Percentiles rank a stretch among this genome's conserved stretches.
phyloP scores from a whole-genome alignment of 1,284 basidiomycete genomes.

The Cryptococcus sp. region DNA sequence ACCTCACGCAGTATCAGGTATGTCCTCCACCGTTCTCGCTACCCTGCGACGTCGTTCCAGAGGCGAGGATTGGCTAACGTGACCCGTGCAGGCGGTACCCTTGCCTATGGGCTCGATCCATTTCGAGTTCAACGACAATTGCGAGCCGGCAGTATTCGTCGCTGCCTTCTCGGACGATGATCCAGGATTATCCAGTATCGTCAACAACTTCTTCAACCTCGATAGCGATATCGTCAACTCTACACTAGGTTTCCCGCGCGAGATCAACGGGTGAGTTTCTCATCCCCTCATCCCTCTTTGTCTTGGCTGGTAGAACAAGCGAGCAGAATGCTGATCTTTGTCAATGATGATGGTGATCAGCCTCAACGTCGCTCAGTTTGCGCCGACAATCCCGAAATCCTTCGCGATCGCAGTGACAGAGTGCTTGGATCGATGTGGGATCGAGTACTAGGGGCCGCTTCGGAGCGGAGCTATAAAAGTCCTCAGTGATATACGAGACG shows the following conservation, averaged over 20 bases:
- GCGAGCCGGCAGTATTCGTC: conserved; percentile 10
- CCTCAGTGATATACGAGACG: background rate
- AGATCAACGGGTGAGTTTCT: conserved; percentile 1
- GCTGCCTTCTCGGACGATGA: conserved; percentile 11
- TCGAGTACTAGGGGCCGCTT: background rate
- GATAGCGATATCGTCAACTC: conserved; percentile 10
- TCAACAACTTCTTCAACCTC: conserved; percentile 9
- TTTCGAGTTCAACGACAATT: conserved; percentile 17
- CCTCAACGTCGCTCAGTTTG: conserved; percentile 1
- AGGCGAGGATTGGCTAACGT: background rate
- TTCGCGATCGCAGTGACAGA: conserved; percentile 6
- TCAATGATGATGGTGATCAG: background rate
- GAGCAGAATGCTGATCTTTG: background rate
- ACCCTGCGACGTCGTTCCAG: background rate
- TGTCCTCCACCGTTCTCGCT: background rate
- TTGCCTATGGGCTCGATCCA: conserved; percentile 14
- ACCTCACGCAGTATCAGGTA: conserved; percentile 5
- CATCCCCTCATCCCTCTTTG: background rate
- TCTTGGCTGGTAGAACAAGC: background rate
- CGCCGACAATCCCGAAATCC: background rate
- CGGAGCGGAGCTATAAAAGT: background rate
- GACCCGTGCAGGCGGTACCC: background rate
- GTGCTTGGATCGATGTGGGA: conserved; percentile 4
- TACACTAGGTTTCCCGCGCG: conserved; percentile 8
- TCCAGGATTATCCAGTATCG: conserved; percentile 12